Conservation (phyloP, 2,329 filamentous ascomycete species). For the Penicillium sp. region DNA sequence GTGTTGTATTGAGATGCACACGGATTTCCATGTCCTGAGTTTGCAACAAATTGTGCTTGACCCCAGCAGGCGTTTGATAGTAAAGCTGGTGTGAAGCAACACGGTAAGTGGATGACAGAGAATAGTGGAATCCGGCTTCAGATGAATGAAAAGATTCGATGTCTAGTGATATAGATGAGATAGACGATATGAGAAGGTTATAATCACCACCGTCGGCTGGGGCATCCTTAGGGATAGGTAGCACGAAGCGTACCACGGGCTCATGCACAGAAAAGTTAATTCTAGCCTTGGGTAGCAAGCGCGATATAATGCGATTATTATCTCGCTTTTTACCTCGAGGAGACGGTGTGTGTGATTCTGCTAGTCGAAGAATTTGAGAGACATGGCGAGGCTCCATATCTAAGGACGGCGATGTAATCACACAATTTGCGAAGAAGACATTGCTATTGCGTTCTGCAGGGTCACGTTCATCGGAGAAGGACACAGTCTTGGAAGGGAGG, state of each 20-base stretch:
- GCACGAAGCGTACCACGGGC: constrained; percentile 82
- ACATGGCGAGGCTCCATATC: constrained; percentile 91
- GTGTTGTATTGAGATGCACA: constrained; percentile 75
- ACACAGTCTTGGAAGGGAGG: constrained; percentile 87
- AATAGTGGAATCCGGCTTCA: constrained; percentile 80
- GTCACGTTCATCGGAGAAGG: constrained; percentile 65
- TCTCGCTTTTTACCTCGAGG: constrained; percentile 43
- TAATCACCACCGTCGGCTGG: constrained; percentile 69
- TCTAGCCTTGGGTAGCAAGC: constrained; percentile 87
- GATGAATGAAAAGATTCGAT: constrained; percentile 93
- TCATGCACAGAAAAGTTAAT: constrained; percentile 97
- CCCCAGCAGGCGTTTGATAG: constrained; percentile 82
- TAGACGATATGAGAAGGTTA: constrained; percentile 89
- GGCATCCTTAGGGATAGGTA: constrained; percentile 68
- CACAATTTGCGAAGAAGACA: constrained; percentile 91
- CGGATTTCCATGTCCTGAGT: constrained; percentile 88
- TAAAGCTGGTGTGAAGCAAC: constrained; percentile 86
- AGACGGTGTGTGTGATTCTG: constrained; percentile 54
- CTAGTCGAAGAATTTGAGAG: constrained; percentile 73
- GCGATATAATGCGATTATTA: constrained; percentile 69
- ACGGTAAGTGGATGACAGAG: constrained; percentile 73
- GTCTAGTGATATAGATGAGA: constrained; percentile 89
- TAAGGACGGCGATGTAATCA: constrained; percentile 90
- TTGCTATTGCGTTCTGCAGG: constrained; percentile 88
- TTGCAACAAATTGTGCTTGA: constrained; percentile 79